Evolutionary conservation across 208 protist genomes (phyloP).

Genomic region (Kentomonas sorsogonicus): DNA sequence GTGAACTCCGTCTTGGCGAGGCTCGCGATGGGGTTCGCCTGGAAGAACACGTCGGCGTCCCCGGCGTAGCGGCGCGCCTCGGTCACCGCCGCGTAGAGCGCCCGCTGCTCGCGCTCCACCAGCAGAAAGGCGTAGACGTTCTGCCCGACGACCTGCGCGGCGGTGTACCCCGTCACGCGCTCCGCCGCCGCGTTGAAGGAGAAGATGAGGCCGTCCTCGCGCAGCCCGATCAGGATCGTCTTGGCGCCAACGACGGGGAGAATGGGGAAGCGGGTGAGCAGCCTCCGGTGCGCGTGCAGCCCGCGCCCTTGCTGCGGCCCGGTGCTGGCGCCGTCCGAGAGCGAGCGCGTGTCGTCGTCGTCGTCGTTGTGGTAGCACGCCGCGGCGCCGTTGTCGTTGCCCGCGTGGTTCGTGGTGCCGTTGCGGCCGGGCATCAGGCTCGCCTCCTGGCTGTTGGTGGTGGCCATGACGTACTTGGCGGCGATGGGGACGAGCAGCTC

Average conservation of each 20-base stretch:
- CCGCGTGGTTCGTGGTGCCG: background rate
- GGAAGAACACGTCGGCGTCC: constrained; percentile 47
- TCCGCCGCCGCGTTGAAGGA: constrained; percentile 67
- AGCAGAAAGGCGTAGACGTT: constrained; percentile 80
- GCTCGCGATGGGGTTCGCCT: constrained; percentile 3
- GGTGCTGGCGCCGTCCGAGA: background rate
- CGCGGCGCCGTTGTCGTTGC: background rate
- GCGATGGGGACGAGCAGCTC: constrained; percentile 23
- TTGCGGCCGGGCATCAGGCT: too few relatives aligned
- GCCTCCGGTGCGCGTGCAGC: too few relatives aligned
- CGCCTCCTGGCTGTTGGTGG: too few relatives aligned
- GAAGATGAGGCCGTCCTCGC: constrained; percentile 76
- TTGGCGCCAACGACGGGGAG: constrained; percentile 10
- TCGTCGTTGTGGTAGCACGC: background rate
- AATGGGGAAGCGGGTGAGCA: constrained; percentile 46
- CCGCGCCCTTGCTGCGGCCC: too few relatives aligned
- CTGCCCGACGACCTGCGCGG: constrained; percentile 64
- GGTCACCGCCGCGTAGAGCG: constrained; percentile 54
- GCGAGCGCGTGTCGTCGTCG: background rate
- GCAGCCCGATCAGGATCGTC: constrained; percentile 53
- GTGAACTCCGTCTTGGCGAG: constrained; percentile 35
- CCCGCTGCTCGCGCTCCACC: constrained; percentile 61
- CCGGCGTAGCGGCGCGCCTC: constrained; percentile 60
- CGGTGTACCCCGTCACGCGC: constrained; percentile 57
- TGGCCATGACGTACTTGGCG: constrained; percentile 14